phyloP scores from a whole-genome alignment of 192 early-diverging fungal genomes.

The Backusella westeae region DNA sequence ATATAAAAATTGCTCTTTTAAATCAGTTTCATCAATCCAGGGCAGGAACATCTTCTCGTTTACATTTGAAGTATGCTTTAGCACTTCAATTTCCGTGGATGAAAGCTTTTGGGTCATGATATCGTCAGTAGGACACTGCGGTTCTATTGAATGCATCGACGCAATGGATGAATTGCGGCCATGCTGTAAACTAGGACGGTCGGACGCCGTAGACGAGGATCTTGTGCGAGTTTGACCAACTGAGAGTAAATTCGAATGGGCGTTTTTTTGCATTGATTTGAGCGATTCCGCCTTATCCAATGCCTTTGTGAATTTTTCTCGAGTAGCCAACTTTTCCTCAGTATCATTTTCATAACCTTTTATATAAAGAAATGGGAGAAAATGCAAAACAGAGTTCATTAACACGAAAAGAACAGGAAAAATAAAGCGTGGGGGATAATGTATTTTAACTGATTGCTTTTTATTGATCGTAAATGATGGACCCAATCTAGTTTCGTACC shows the following conservation, averaged over 20 bases:
- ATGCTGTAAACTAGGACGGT: background rate
- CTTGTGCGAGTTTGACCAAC: background rate
- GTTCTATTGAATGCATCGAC: background rate
- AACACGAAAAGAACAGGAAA: background rate
- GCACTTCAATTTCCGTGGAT: conserved; percentile 54
- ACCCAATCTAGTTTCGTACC: conserved; percentile 22
- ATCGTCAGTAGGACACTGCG: conserved; percentile 1
- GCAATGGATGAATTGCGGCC: background rate
- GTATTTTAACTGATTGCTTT: background rate
- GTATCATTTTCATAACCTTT: conserved; percentile 8
- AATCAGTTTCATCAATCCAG: conserved; percentile 64
- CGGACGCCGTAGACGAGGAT: conserved; percentile 1
- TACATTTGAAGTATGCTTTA: conserved; percentile 66
- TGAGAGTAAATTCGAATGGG: background rate
- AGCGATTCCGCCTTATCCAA: conserved; percentile 46
- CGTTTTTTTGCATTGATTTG: conserved; percentile 39
- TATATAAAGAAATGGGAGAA: background rate
- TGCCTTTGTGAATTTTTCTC: conserved; percentile 28
- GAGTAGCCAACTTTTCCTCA: conserved; percentile 11
- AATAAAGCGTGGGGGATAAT: background rate
- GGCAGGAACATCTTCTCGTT: conserved; percentile 73
- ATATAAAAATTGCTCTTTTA: conserved; percentile 57
- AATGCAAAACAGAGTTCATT: background rate
- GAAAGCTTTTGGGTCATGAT: conserved; percentile 34
- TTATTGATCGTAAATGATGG: background rate